Conservation (phyloP, 768 basidiomycete genomes). For the Termitomyces sp. region DNA sequence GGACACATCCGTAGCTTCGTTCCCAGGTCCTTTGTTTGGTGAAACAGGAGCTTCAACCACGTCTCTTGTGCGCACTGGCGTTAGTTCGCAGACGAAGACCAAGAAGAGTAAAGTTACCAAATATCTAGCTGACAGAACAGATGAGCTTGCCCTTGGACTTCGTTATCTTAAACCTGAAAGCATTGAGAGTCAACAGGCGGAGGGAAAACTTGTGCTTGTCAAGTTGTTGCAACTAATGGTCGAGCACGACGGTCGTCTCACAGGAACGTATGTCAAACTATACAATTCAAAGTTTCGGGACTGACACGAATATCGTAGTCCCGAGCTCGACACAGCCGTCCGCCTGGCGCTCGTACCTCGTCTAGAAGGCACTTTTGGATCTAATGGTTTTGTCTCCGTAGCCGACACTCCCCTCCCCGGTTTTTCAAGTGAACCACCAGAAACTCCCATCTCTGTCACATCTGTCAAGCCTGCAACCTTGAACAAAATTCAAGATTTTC, state of each 20-base stretch:
- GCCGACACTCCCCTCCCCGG: conserved; percentile 26
- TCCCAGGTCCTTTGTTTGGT: conserved; percentile 84
- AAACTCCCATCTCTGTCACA: conserved; percentile 52
- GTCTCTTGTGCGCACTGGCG: conserved; percentile 67
- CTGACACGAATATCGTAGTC: conserved; percentile 21
- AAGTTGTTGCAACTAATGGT: conserved; percentile 76
- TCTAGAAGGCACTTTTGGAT: conserved; percentile 28
- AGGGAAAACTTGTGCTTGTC: conserved; percentile 73
- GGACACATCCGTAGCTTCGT: conserved; percentile 49
- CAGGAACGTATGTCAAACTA: conserved; percentile 65
- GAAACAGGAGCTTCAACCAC: conserved; percentile 65
- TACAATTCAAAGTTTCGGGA: neutral
- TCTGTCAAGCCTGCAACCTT: conserved; percentile 59
- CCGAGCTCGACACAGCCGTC: conserved; percentile 69
- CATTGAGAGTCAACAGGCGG: conserved; percentile 52
- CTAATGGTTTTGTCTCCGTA: conserved; percentile 23
- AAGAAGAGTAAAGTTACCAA: conserved; percentile 77
- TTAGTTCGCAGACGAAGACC: conserved; percentile 62
- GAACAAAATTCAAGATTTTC: conserved; percentile 72
- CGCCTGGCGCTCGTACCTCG: conserved; percentile 68
- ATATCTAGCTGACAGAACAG: conserved; percentile 71
- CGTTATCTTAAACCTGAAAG: conserved; percentile 58
- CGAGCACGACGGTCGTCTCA: conserved; percentile 83
- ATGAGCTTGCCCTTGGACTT: conserved; percentile 73
- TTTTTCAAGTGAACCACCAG: conserved; percentile 27